Evolutionary conservation across 2,329 filamentous ascomycete species (phyloP), one percentile per base, ranked within the genome.

Genomic region (Botrytis cinerea): DNA sequence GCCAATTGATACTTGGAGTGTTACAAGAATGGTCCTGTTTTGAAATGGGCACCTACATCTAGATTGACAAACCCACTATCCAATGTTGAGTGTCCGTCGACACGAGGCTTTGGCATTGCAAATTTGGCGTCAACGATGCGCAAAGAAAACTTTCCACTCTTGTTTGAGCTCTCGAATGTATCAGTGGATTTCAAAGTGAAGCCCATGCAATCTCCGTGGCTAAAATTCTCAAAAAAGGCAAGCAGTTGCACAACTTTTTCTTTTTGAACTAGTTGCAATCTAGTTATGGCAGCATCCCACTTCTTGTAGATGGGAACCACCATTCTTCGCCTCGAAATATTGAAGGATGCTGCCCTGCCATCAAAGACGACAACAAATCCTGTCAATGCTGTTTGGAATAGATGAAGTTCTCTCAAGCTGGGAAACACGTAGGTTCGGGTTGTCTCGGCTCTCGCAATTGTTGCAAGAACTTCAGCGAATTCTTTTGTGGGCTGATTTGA

Each of bases 261-360:
- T 76, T 92, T 91, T 76, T 90, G 87, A 51, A 97, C 89, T 54
- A 97, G 86, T 81, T 97, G 94, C 12, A 97, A 85, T 51, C 95
- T 90, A 14, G 93, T 93, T 54, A 87, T 87, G n/a, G 87, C 89
- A 3, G 94, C 93, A 80, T 97, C 94, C 93, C 93, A 97, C 82
- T 96, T 96, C 84, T 97, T 97, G 84, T 97, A 93, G 77, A 97
- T 95, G 0, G 93, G 93, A 25, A 97, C 93, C 20, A 97, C 93
- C 91, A 95, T 96, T 77, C 93, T 89, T 67, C 93, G 90, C 45
- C 94, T 90, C 1, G 94, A 91, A 76, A 97, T 97, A 73, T 92
- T 90, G 81, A 97, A 93, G 0, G 89, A 90, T 12, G 87, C 85
- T 9, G 93, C 93, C 70, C 93, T 83, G 10, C 90, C 89, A 80